phyloP scores from a whole-genome alignment of 352 stramenopile species.

The Pythium phragmiticola region DNA sequence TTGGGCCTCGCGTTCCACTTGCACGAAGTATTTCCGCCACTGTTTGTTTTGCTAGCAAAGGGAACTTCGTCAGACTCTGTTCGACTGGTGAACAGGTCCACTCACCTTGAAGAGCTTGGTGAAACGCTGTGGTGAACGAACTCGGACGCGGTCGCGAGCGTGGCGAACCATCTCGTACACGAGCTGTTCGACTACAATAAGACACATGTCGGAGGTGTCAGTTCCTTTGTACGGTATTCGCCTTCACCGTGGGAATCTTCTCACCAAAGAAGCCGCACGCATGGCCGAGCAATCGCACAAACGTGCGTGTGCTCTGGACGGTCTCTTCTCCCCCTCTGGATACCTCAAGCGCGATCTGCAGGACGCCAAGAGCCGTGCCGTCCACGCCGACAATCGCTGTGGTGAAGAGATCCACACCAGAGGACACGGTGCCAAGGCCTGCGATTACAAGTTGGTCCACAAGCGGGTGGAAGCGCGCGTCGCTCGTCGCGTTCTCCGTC shows the following conservation, averaged over 20 bases:
- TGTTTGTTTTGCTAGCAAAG: conserved; percentile 55
- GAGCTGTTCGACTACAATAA: conserved; percentile 57
- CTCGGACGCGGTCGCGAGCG: conserved; percentile 45
- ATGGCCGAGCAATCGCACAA: conserved; percentile 32
- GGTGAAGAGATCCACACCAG: conserved; percentile 36
- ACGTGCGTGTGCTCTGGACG: background rate
- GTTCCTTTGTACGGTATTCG: background rate
- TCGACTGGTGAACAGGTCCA: background rate
- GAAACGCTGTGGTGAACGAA: conserved; percentile 47
- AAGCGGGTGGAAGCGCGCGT: conserved; percentile 60
- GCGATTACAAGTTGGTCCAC: conserved; percentile 58
- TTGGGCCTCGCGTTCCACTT: conserved; percentile 44
- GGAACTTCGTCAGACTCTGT: background rate
- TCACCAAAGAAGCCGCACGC: conserved; percentile 49
- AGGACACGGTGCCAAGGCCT: conserved; percentile 5
- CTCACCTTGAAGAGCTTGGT: conserved; percentile 59
- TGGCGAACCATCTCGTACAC: conserved; percentile 61
- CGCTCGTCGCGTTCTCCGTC: conserved; percentile 36
- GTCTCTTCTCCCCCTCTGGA: background rate
- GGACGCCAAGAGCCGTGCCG: conserved; percentile 48
- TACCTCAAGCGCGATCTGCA: conserved; percentile 44
- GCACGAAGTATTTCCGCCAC: conserved; percentile 68
- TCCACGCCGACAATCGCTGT: conserved; percentile 41
- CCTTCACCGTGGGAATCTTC: background rate
- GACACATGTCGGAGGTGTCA: background rate